Evolutionary conservation across 2,329 filamentous ascomycete genomes (phyloP).

Genomic region (Aspergillus melleus): DNA sequence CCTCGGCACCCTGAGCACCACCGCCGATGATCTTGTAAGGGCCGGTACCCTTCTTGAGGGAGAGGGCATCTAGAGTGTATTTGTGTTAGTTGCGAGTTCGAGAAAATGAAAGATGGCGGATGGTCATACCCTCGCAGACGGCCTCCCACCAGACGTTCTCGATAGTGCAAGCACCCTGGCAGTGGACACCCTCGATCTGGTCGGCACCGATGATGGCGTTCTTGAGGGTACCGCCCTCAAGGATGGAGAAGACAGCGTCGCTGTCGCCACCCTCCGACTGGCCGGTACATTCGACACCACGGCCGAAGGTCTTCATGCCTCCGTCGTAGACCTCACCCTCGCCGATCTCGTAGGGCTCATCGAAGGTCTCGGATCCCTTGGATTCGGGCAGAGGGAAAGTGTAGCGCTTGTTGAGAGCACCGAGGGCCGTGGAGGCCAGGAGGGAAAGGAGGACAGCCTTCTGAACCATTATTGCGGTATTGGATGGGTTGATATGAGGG

Average conservation of each 20-base stretch:
- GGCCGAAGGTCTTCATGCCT: conserved; percentile 51
- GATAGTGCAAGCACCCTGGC: conserved; percentile 32
- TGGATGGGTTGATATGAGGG: neutral
- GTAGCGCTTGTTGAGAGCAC: conserved; percentile 15
- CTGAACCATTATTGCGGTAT: conserved; percentile 4
- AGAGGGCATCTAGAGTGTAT: conserved; percentile 33
- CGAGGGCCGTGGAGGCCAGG: conserved; percentile 4
- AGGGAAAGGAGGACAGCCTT: conserved; percentile 7
- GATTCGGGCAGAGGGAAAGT: conserved; percentile 40
- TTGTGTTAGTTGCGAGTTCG: neutral
- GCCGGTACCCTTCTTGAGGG: conserved; percentile 31
- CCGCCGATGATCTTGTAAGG: conserved; percentile 38
- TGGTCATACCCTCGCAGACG: conserved; percentile 37
- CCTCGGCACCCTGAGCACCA: conserved; percentile 33
- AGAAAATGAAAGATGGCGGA: neutral
- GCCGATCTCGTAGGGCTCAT: conserved; percentile 45
- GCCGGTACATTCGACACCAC: conserved; percentile 41
- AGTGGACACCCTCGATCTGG: conserved; percentile 44
- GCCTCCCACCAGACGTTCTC: conserved; percentile 39
- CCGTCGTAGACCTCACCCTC: conserved; percentile 48
- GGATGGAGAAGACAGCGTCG: conserved; percentile 38
- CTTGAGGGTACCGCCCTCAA: conserved; percentile 32
- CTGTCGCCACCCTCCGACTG: conserved; percentile 47
- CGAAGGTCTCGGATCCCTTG: conserved; percentile 42
- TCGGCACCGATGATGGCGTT: conserved; percentile 44